These are phyloP conservation scores for Ceratocystis colombiana DNA, from an alignment of 2,329 filamentous ascomycete species.

Conservation along the genomic window DNA sequence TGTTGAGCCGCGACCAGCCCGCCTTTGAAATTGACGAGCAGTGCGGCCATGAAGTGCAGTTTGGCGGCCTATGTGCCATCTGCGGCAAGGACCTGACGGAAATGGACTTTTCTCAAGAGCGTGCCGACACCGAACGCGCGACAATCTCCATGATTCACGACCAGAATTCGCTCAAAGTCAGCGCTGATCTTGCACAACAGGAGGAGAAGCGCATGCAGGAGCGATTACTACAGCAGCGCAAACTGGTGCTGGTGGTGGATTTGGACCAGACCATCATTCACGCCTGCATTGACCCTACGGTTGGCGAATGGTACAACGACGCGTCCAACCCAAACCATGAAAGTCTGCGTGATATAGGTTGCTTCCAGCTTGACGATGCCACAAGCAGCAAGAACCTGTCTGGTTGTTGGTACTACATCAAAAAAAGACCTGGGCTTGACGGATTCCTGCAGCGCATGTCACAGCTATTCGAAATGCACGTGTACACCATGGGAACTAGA, in stretches of 20 bases:
- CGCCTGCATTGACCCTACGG: conserved; percentile 90
- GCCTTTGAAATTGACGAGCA: conserved; percentile 76
- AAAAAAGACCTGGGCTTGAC: conserved; percentile 77
- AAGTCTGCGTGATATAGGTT: conserved; percentile 76
- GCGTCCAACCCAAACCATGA: conserved; percentile 80
- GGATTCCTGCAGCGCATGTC: conserved; percentile 71
- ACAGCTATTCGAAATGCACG: conserved; percentile 82
- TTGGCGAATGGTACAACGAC: conserved; percentile 91
- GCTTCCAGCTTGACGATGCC: conserved; percentile 84
- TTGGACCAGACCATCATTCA: conserved; percentile 98
- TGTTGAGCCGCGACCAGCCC: conserved; percentile 48
- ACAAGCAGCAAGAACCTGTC: conserved; percentile 54
- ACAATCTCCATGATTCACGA: conserved; percentile 94
- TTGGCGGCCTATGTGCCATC: conserved; percentile 76
- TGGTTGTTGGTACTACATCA: conserved; percentile 96
- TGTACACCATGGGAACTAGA: conserved; percentile 97
- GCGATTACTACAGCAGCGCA: conserved; percentile 66
- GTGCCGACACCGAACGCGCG: conserved; percentile 70
- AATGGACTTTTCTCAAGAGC: conserved; percentile 71
- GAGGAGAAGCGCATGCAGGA: conserved; percentile 80
- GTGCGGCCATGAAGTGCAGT: conserved; percentile 85
- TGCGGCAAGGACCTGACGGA: conserved; percentile 96
- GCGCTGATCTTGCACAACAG: conserved; percentile 64
- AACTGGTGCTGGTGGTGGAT: conserved; percentile 90
- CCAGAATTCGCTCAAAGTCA: conserved; percentile 77